Evolutionary conservation across 148 eudicot species (phyloP).

Genomic region (Rhododendron ovatum): DNA sequence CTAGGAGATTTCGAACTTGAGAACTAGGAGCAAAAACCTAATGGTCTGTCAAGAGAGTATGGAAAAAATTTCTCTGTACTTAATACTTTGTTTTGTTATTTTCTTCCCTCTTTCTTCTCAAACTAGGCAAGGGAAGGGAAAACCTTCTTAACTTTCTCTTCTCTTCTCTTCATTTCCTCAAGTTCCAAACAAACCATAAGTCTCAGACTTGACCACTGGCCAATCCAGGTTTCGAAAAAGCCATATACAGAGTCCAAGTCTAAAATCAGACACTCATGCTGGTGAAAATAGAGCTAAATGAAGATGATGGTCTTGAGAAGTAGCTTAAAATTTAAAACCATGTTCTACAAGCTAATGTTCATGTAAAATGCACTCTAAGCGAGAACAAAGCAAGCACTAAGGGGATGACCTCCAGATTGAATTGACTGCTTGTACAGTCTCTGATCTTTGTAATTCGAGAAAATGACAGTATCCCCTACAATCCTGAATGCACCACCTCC

Average conservation of each 20-base stretch:
- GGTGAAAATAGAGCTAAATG: neutral
- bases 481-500: slow-evolving; percentile 90
- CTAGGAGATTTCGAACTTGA: neutral
- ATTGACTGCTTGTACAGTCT: slow-evolving; percentile 63
- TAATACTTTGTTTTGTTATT: no score
- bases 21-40: neutral
- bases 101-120: neutral
- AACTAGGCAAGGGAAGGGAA: neutral
- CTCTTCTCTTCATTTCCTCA: neutral
- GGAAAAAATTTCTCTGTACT: no score
- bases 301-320: no score
- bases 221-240: neutral
- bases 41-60: neutral
- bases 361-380: neutral
- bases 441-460: slow-evolving; percentile 71
- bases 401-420: slow-evolving; percentile 36
- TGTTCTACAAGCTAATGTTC: neutral
- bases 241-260: neutral
- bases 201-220: neutral
- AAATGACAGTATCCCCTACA: slow-evolving; percentile 42
- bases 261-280: neutral
- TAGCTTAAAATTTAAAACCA: neutral
- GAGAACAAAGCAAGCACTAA: slow-evolving; percentile 5
- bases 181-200: neutral
- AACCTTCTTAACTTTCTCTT: no score